Base-by-base conservation (phyloP, 257 asterid genomes). In the Salvia miltiorrhiza region DNA sequence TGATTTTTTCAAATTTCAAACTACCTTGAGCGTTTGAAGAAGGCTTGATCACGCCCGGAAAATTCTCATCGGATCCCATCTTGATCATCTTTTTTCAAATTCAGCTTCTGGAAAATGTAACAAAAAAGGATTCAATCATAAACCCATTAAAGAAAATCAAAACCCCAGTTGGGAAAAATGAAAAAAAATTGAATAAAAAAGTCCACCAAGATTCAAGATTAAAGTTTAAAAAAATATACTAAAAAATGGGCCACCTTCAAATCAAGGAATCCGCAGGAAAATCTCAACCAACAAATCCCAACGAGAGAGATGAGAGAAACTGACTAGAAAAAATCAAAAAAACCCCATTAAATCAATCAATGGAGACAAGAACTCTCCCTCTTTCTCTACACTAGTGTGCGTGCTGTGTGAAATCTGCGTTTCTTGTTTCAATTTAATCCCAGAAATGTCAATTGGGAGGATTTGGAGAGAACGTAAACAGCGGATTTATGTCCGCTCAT, bases 61-160 rank as follows among this genome's bases (percentile, higher is more conserved):
- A 71, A 60, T 88, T 93, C 89, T 93, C 97, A 43, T 90, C 80
- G 43, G 96, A 78, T 85, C 93, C 65, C 97, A 85, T 90, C 74
- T 81, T 78, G 67, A 24, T 72, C 65, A 35, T 65, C 56, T 52
- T 71, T 35, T 26, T 61, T 21, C 24, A 7, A 60, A 35, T 13
- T 16, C 69, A 57, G 76, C 65, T 57, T 17, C 81, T 62, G 73
- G 1, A 70, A 30, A 63, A 65, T 30, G 3, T 49, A 55, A 23
- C n/a, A 53, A 9, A 37, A 54, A 50, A 9, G 8, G 71, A 65
- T 30, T 48, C 39, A 40, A 54, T 55, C 47, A 67, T 14, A 62
- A 44, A 32, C 49, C 56, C 64, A 62, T 40, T 13, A 48, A 49
- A 45, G 3, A 76, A 70, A 1, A 45, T 13, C 10, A 7, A 3